Evolutionary conservation across 495 filamentous ascomycete species (phyloP), one percentile per base, ranked within the genome.

Genomic region (Choiromyces venosus): DNA sequence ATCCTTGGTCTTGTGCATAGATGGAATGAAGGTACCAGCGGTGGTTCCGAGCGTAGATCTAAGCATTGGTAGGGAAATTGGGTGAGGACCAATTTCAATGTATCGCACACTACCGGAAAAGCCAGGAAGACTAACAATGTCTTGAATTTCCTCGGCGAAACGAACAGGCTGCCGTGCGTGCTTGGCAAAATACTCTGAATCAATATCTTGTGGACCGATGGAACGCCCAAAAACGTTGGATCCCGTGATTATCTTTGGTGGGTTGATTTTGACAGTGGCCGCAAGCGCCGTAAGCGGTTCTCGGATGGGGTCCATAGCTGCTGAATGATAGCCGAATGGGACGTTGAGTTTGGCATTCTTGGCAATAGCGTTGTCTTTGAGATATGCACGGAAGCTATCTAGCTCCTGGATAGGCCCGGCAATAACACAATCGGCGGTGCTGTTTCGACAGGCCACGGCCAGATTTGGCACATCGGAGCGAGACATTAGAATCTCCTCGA

Each of bases 271-370:
- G 29, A 94, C 85, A 4, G 85, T 83, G 44, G 81, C 82, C 2
- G 89, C 89, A 46, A 89, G 78, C 4, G 83, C 81, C 73, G 91
- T 88, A 64, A 93, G 91, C 0, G 86, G 85, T 8, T 89, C 86
- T 8, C 93, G 82, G 33, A 95, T 91, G 35, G 89, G 86, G n/a
- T 94, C 90, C 36, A 94, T 88, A 77, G 94, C 92, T 0, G 87
- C 85, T 6, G 92, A 91, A 81, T 96, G 92, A 86, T 93, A 95
- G 19, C 92, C 92, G 71, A 89, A 94, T 39, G 90, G 90, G 19
- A 93, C 87, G 44, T 88, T 87, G 5, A 95, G 85, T 73, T 88
- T 88, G 0, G 87, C 91, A 77, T 85, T 89, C 81, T 91, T 93
- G 79, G 74, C 75, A 25, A 91, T 86, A 2, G 86, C 86, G 66